phyloP scores from a whole-genome alignment of 2,329 filamentous ascomycete genomes.

The Ambrosiella beaveri region DNA sequence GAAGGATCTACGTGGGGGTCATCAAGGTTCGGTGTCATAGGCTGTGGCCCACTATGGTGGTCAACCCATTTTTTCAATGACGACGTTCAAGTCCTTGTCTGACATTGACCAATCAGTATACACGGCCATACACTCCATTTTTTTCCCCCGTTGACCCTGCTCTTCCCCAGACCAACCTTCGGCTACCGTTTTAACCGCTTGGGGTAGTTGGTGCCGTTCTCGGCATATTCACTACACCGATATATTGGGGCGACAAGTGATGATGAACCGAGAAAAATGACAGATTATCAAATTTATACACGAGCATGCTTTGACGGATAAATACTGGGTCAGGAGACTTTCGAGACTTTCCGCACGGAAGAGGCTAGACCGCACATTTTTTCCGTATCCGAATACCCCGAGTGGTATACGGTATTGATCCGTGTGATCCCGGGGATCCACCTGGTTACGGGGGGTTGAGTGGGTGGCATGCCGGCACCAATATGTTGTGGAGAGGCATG shows the following conservation, averaged over 20 bases:
- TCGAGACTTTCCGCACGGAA: no score
- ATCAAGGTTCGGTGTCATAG: background rate
- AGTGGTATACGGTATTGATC: background rate
- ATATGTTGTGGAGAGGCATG: background rate
- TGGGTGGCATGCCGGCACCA: background rate
- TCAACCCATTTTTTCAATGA: no score
- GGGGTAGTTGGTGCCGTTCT: background rate
- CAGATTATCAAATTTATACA: no score
- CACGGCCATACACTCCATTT: background rate
- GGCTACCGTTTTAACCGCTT: background rate
- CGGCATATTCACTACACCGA: background rate
- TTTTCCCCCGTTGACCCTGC: background rate
- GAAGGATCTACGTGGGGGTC: background rate
- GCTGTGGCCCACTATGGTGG: no score
- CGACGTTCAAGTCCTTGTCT: no score
- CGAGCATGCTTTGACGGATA: no score
- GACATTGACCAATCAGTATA: background rate
- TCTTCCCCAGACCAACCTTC: background rate
- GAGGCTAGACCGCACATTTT: no score
- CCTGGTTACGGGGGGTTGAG: background rate
- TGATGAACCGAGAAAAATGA: background rate
- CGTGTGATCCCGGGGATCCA: background rate
- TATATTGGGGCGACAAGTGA: background rate
- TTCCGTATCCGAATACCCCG: no score
- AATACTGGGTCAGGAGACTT: no score